Evolutionary conservation across 352 stramenopile genomes (phyloP), one percentile per base, ranked within the genome.

Genomic region (Phytophthora multivora): DNA sequence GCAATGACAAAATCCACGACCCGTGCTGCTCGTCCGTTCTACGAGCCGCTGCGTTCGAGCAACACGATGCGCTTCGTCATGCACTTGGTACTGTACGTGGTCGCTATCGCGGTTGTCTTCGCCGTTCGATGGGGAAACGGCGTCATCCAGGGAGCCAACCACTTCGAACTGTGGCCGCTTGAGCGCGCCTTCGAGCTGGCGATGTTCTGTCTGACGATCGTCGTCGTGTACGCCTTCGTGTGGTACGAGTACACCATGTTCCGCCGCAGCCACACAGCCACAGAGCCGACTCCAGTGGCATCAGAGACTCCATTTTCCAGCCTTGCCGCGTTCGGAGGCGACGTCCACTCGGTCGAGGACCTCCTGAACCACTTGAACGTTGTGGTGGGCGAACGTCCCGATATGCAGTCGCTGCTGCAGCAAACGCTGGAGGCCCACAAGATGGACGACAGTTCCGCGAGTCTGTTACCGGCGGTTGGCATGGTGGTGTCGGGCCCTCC

Each of bases 21-120:
- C 15, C 46, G 31, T 36, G 31, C 51, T 13, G 41, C 63, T 23
- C 73, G 71, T 13, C 57, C 75, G 0, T 88, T 88, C 63, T 80
- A 81, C 65, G 75, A 83, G 62, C 78, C 78, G n/a, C 51, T 88
- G 51, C 78, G 78, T 7, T 80, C 78, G 16, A 74, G 75, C 66
- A 64, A 68, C 33, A 50, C 9, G 5, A 39, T 80, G 12, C 70
- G 70, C 10, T 68, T 76, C 8, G 30, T 71, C 40, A 70, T 88
- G 63, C 66, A 75, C 28, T 35, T 77, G 1, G 60, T 63, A 38
- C 63, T 88, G 4, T 80, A 73, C 33, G 57, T 75, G 15, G 54
- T 82, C 6, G 66, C 64, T 3, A 75, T 79, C 18, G 57, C 73
- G 21, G 66, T 72, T 11, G 56, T 88, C 11, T 64, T 63, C 10